Evolutionary conservation across 257 asterid species (phyloP), one percentile per base, ranked within the genome.

Genomic region (Ilex aquifolium): DNA sequence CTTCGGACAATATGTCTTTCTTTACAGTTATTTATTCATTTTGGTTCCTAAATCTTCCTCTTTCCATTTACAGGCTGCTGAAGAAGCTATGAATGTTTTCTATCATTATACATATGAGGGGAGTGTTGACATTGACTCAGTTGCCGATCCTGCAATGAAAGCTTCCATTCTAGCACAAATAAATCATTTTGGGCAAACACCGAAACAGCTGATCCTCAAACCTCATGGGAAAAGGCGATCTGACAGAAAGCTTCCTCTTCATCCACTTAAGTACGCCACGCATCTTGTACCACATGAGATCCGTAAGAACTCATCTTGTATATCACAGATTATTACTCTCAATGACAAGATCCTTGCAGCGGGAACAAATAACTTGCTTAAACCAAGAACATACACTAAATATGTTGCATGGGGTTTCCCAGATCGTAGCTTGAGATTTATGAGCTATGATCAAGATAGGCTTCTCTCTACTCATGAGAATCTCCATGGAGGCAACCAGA

Each of bases 21-120:
- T 21, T 21, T 21, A 21, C 15, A 21, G 27, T 11, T 32, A 16
- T 31, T 6, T 46, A 21, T 62, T n/a, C 17, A 29, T 44, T 27
- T 44, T 48, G 31, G 16, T 54, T 12, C 36, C 2, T 3, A 48
- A 65, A 58, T 60, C 21, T 10, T 56, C 72, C 39, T 60, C 62
- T 32, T 77, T 49, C 63, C 52, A 62, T 80, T 66, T 62, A 60
- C 85, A 93, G 99, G 92, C 93, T 65, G 99, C 99, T 21, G 99
- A 93, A 71, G 96, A 83, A 82, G 99, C 96, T 57, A 95, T 87
- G 60, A 93, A 93, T 69, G 99, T 93, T 66, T 93, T 93, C 88
- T 93, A 90, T 77, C 99, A 93, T 81, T 93, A 93, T 67, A 93
- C 99, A 49, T 93, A 93, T 15, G 99, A 93, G 74, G 97, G 99